phyloP scores from a whole-genome alignment of 1,139 yeast genomes.

The Schwanniomyces etchellsii region DNA sequence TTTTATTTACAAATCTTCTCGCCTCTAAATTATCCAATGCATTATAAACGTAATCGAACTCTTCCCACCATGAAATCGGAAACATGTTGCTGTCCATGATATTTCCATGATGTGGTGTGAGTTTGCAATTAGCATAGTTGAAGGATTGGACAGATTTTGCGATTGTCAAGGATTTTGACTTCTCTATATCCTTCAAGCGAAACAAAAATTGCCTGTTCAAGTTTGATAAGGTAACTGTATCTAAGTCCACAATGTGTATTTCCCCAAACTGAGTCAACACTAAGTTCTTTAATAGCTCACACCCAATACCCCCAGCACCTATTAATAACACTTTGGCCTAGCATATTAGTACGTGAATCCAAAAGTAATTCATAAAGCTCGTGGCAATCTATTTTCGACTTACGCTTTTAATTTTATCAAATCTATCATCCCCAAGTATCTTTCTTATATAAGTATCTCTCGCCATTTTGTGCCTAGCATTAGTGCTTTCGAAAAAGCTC shows the following conservation, averaged over 20 bases:
- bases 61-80: conserved; percentile 75
- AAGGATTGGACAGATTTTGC: conserved; percentile 74
- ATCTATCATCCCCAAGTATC: conserved; percentile 38
- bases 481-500: too few species aligned
- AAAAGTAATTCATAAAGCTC: too few species aligned
- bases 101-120: conserved; percentile 82
- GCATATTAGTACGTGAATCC: conserved; percentile 3
- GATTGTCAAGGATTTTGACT: conserved; percentile 80
- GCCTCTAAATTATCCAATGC: conserved; percentile 95
- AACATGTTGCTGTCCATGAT: conserved; percentile 73
- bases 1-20: conserved; percentile 78
- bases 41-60: conserved; percentile 75
- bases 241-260: conserved; percentile 88
- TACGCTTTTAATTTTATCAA: conserved; percentile 20
- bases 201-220: conserved; percentile 91
- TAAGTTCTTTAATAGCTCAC: conserved; percentile 85
- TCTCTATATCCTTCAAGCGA: conserved; percentile 78
- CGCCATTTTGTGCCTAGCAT: conserved; percentile 19
- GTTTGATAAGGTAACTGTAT: conserved; percentile 88
- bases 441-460: conserved; percentile 39
- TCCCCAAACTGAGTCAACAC: conserved; percentile 82
- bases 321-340: conserved; percentile 70
- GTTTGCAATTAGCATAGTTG: conserved; percentile 60
- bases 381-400: conserved; percentile 3
- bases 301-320: conserved; percentile 99